Evolutionary conservation across 345 rosid species (phyloP).

Genomic region (Populus alba): DNA sequence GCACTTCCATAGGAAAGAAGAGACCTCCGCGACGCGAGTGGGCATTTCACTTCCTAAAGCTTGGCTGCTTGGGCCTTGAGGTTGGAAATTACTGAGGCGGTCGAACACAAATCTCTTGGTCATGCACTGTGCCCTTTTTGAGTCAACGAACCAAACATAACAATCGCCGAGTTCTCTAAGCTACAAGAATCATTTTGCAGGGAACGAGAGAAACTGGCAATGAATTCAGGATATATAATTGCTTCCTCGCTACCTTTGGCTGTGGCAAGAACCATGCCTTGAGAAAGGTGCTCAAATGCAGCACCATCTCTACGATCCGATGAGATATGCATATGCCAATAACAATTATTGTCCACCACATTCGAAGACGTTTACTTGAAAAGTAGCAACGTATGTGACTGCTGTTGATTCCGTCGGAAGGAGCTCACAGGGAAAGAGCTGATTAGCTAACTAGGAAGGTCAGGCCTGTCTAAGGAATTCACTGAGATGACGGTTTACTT

Average conservation of each 20-base stretch:
- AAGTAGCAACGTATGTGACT: slow-evolving; percentile 27
- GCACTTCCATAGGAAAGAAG: slow-evolving; percentile 27
- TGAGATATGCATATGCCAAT: slow-evolving; percentile 21
- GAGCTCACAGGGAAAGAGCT: slow-evolving; percentile 10
- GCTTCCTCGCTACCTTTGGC: not conserved
- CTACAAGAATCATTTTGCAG: slow-evolving; percentile 34
- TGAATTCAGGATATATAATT: slow-evolving; percentile 13
- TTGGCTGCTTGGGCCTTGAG: slow-evolving; percentile 2
- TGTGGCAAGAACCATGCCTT: slow-evolving; percentile 9
- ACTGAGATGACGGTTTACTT: slow-evolving; percentile 3
- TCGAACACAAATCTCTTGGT: slow-evolving; percentile 20
- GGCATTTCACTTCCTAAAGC: slow-evolving; percentile 13
- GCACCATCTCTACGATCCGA: slow-evolving; percentile 16
- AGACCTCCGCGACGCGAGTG: slow-evolving; percentile 15
- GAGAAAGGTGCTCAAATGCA: slow-evolving; percentile 12
- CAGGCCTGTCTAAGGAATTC: slow-evolving; percentile 19
- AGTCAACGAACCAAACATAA: slow-evolving; percentile 33
- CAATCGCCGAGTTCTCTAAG: slow-evolving; percentile 24
- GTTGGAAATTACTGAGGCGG: not conserved
- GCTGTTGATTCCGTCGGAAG: slow-evolving; percentile 7
- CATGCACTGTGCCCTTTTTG: slow-evolving; percentile 30
- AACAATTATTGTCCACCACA: slow-evolving; percentile 21
- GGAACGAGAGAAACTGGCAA: slow-evolving; percentile 35
- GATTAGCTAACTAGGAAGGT: not conserved
- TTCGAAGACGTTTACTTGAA: slow-evolving; percentile 14